Evolutionary conservation across 2,329 filamentous ascomycete genomes (phyloP), one percentile per base, ranked within the genome.

Genomic region (Geosmithia putterillii): DNA sequence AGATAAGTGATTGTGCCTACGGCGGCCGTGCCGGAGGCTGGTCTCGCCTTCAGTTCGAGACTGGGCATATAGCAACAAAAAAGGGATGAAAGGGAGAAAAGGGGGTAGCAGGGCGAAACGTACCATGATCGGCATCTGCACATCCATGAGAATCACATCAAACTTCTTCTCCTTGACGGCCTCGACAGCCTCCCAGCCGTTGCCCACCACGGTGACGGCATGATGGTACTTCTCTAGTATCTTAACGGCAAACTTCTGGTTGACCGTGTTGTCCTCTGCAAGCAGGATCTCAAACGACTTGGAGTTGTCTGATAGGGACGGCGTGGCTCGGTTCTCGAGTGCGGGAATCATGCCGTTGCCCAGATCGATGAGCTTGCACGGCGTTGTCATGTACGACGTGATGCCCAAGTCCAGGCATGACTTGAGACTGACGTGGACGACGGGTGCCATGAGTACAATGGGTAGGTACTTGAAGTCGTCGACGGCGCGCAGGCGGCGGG

Each of bases 41-140:
- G n/a, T n/a, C n/a, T n/a, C n/a, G n/a, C n/a, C n/a, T n/a, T n/a
- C n/a, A n/a, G n/a, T n/a, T n/a, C n/a, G n/a, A n/a, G n/a, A n/a
- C n/a, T 25, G 23, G 6, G 23, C 23, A 7, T 25, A 10, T 25
- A 10, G 10, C 23, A 25, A 25, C 6, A 25, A 10, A 10, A 25
- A 25, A 25, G 23, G 10, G 23, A 25, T 7, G 23, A 10, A 10
- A 10, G 10, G 23, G 23, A 25, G 10, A 25, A 10, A 25, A 25
- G 23, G 34, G 18, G 14, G 3, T 45, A n/a, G n/a, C n/a, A n/a
- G n/a, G n/a, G n/a, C n/a, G n/a, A 38, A 32, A 50, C 78, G 68
- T 66, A 85, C 81, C 89, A 96, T 96, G 55, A 96, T 85, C n/a
- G 92, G 92, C 92, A 98, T 98, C 61, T 96, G 92, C 17, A 98